phyloP scores from a whole-genome alignment of 148 eudicot genomes.

The Arctostaphylos glauca region DNA sequence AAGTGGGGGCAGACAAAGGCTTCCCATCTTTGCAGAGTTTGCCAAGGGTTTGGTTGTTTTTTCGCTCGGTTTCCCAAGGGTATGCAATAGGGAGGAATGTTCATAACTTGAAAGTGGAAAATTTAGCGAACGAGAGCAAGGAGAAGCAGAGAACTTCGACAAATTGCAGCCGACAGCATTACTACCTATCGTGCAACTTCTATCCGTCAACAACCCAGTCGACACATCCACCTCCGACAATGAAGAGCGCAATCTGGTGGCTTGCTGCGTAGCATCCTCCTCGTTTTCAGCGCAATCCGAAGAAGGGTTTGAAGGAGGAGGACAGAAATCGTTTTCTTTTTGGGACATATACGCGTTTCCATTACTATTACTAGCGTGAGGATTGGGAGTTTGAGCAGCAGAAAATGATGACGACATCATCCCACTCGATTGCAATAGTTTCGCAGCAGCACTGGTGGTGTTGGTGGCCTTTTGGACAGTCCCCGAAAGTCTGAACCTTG shows the following conservation, averaged over 20 bases:
- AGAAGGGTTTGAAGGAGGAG: not conserved
- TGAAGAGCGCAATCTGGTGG: conserved; percentile 28
- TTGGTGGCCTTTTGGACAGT: conserved; percentile 2
- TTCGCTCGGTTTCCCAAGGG: conserved; percentile 21
- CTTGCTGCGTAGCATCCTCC: not conserved
- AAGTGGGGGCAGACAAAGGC: conserved; percentile 57
- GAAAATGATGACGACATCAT: conserved; percentile 18
- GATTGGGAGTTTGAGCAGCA: conserved; percentile 13
- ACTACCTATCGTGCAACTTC: conserved; percentile 7
- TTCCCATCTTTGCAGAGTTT: conserved; percentile 33
- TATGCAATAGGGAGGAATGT: conserved; percentile 20
- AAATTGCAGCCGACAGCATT: conserved; percentile 22
- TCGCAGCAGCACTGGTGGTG: conserved; percentile 39
- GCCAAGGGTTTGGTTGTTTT: conserved; percentile 7
- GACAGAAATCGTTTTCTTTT: conserved; percentile 19
- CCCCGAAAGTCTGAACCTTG: conserved; percentile 23
- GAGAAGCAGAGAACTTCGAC: conserved; percentile 31
- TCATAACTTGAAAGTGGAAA: conserved; percentile 32
- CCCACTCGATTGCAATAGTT: conserved; percentile 46
- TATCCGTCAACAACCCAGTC: conserved; percentile 21
- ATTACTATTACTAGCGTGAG: not conserved
- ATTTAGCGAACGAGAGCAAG: conserved; percentile 61
- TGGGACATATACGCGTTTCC: conserved; percentile 11
- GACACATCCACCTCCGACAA: conserved; percentile 29
- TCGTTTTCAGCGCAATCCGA: not conserved